phyloP scores from a whole-genome alignment of 805 yeast species.

The Vanderwaltozyma tropicalis region DNA sequence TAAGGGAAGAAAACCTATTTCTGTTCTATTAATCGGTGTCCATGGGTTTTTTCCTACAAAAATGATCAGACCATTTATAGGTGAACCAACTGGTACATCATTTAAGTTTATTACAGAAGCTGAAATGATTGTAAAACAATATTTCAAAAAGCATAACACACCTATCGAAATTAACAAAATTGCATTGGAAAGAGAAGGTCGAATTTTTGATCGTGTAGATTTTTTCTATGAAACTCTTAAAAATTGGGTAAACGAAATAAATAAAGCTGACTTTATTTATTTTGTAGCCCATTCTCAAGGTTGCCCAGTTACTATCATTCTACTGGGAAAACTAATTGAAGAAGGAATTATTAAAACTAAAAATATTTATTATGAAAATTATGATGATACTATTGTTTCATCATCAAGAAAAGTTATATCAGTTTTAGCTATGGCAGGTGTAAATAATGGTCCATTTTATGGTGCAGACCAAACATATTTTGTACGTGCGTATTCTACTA shows the following conservation, averaged over 20 bases:
- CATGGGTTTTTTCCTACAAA: conserved; percentile 94
- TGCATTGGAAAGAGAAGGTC: conserved; percentile 91
- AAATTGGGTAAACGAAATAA: conserved; percentile 46
- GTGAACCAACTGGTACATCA: conserved; percentile 96
- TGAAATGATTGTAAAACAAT: conserved; percentile 60
- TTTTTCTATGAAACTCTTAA: conserved; percentile 63
- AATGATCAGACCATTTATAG: conserved; percentile 75
- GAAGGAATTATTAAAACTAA: conserved; percentile 37
- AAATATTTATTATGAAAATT: conserved; percentile 14
- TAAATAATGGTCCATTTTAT: conserved; percentile 86
- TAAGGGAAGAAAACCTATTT: conserved; percentile 31
- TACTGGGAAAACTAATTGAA: conserved; percentile 64
- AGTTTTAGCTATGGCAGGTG: conserved; percentile 89
- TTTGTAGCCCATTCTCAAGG: conserved; percentile 96
- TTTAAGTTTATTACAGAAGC: conserved; percentile 85
- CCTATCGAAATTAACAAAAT: conserved; percentile 66
- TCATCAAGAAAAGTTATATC: conserved; percentile 42
- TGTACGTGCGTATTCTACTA: conserved; percentile 79
- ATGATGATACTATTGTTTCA: conserved; percentile 4
- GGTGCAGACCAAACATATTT: conserved; percentile 82
- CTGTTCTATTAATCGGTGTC: conserved; percentile 78
- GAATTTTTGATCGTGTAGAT: conserved; percentile 74
- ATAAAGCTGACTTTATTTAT: conserved; percentile 75
- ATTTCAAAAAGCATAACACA: conserved; percentile 39
- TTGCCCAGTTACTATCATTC: conserved; percentile 75